Conservation (phyloP, 345 rosid genomes). For the Salix viminalis region DNA sequence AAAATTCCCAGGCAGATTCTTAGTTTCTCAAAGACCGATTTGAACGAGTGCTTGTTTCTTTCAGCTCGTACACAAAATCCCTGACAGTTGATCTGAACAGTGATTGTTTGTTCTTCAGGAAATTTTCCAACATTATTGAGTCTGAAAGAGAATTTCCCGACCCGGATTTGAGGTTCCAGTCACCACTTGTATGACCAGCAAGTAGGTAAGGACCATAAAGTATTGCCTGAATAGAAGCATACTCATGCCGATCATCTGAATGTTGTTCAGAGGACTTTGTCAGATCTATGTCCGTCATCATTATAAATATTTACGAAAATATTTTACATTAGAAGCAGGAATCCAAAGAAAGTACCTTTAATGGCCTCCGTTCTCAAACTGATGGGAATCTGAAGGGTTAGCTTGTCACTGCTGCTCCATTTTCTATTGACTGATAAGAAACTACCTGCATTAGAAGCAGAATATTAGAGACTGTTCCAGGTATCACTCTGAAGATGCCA, state of each 20-base stretch:
- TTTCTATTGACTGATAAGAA: constrained; percentile 44
- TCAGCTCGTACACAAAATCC: too few relatives aligned
- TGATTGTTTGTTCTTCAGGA: too few relatives aligned
- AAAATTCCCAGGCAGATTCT: too few relatives aligned
- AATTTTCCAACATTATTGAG: too few relatives aligned
- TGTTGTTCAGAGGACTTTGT: not conserved
- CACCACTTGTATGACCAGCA: constrained; percentile 59
- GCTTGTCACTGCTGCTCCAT: constrained; percentile 57
- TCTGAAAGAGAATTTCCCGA: constrained; percentile 36
- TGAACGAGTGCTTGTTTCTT: too few relatives aligned
- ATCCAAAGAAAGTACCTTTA: constrained; percentile 46
- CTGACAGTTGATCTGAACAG: too few relatives aligned
- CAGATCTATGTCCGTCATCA: not conserved
- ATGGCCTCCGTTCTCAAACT: constrained; percentile 59
- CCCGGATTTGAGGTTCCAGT: constrained; percentile 59
- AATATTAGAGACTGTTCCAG: not conserved
- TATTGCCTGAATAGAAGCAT: constrained; percentile 70
- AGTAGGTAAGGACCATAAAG: constrained; percentile 88
- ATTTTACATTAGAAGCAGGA: not conserved
- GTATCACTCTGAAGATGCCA: not conserved
- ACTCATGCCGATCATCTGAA: constrained; percentile 72
- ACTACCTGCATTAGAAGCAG: constrained; percentile 43
- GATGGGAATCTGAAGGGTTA: constrained; percentile 60
- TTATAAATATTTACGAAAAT: not conserved
- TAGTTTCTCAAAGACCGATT: too few relatives aligned